phyloP scores from a whole-genome alignment of 805 yeast species.

The Metschnikowia proteae region DNA sequence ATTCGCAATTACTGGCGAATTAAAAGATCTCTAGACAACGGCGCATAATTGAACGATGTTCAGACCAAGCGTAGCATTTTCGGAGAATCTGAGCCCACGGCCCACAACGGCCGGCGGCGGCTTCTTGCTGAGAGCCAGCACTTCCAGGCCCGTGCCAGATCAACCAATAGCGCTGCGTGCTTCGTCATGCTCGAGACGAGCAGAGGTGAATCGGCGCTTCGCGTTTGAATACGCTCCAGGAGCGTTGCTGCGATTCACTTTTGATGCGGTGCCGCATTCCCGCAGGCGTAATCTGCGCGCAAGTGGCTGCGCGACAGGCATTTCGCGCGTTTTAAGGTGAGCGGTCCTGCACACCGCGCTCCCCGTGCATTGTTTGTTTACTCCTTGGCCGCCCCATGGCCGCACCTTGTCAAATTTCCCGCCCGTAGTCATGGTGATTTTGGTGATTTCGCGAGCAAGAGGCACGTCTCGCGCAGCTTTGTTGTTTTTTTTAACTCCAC shows the following conservation, averaged over 20 bases:
- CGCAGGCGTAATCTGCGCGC: not conserved
- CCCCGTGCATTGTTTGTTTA: conserved; percentile 4
- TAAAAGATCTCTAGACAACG: no score
- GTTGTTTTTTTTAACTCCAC: conserved; percentile 4
- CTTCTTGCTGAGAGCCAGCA: no score
- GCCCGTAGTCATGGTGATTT: conserved; percentile 1
- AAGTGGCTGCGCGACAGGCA: not conserved
- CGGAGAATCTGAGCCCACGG: no score
- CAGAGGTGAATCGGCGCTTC: not conserved
- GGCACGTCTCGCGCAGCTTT: not conserved
- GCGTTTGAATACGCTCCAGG: conserved; percentile 1
- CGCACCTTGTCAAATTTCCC: not conserved
- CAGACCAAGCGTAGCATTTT: no score
- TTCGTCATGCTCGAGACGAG: no score
- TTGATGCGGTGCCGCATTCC: not conserved
- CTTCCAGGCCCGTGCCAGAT: no score
- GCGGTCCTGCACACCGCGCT: conserved; percentile 4
- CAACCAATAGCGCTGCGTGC: no score
- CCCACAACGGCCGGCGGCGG: no score
- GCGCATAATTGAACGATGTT: no score
- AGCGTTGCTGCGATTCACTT: not conserved
- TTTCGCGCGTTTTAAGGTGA: conserved; percentile 3
- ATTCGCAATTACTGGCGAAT: no score
- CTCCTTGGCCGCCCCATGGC: not conserved
- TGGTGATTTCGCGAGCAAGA: not conserved